These are phyloP conservation scores for Entoloma clypeatum DNA, from an alignment of 1,284 basidiomycete species.

Conservation along the genomic window DNA sequence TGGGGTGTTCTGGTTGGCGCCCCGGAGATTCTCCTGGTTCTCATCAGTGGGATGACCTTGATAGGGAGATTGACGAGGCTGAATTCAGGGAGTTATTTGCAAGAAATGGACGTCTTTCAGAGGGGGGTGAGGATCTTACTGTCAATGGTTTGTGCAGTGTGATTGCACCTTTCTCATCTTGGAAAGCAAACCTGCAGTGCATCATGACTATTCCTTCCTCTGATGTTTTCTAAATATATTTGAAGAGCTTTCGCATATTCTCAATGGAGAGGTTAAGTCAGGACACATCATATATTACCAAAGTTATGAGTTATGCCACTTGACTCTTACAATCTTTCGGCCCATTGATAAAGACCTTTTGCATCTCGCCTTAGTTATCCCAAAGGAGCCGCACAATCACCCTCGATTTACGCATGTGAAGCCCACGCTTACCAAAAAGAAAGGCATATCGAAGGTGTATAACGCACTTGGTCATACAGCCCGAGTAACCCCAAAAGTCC, in stretches of 20 bases:
- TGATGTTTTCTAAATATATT: neutral
- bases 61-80: neutral
- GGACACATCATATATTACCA: conserved; percentile 1
- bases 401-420: neutral
- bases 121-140: conserved; percentile 1
- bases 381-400: conserved; percentile 4
- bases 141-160: conserved; percentile 3
- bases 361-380: conserved; percentile 3
- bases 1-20: conserved; percentile 4
- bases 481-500: conserved; percentile 3
- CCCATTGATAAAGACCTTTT: neutral
- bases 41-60: conserved; percentile 2
- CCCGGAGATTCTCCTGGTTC: neutral
- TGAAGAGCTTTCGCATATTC: neutral
- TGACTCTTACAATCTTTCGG: neutral
- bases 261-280: conserved; percentile 1
- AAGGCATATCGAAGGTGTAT: neutral
- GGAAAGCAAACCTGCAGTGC: conserved; percentile 1
- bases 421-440: conserved; percentile 2
- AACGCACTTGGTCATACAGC: neutral
- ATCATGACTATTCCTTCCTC: neutral
- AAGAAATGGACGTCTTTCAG: neutral
- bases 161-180: neutral
- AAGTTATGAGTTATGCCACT: neutral
- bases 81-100: neutral